Evolutionary conservation across 768 basidiomycete species (phyloP).

Genomic region (Russula dissimulans): DNA sequence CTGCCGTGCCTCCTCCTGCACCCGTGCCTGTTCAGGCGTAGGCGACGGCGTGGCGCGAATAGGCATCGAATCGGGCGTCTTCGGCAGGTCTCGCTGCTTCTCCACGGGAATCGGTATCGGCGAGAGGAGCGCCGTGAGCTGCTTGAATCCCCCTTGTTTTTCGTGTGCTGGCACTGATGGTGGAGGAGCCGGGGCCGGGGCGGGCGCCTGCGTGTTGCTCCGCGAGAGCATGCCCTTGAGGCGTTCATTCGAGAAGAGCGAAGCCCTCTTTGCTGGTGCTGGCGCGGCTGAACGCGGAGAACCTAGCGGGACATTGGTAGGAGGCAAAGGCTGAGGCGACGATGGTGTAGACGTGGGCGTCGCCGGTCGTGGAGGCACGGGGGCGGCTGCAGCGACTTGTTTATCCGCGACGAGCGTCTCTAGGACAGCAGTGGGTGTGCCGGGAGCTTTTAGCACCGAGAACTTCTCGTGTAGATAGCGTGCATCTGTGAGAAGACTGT

Average conservation of each 20-base stretch:
- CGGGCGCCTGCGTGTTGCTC: not conserved
- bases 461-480: conserved; percentile 69
- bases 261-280: conserved; percentile 2
- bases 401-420: conserved; percentile 84
- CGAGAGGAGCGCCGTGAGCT: conserved; percentile 22
- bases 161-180: not conserved
- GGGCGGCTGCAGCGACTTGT: conserved; percentile 2
- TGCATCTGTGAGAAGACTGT: conserved; percentile 73
- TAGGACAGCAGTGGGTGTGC: conserved; percentile 64
- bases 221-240: conserved; percentile 31
- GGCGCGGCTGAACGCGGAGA: not conserved
- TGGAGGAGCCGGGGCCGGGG: not conserved
- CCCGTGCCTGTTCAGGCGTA: not conserved
- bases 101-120: conserved; percentile 1
- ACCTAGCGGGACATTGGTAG: conserved; percentile 1
- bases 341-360: not conserved
- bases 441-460: conserved; percentile 58
- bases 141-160: conserved; percentile 22
- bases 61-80: not conserved
- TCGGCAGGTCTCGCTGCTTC: conserved; percentile 2
- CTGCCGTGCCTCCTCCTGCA: not conserved
- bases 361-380: not conserved
- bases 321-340: conserved; percentile 9
- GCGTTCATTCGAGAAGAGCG: conserved; percentile 28
- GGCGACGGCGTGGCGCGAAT: not conserved